A percentile compares a stretch with the other conserved stretches of the same genome.
phyloP scores from a whole-genome alignment of 208 protist species.

The Wallacemonas sp. region DNA sequence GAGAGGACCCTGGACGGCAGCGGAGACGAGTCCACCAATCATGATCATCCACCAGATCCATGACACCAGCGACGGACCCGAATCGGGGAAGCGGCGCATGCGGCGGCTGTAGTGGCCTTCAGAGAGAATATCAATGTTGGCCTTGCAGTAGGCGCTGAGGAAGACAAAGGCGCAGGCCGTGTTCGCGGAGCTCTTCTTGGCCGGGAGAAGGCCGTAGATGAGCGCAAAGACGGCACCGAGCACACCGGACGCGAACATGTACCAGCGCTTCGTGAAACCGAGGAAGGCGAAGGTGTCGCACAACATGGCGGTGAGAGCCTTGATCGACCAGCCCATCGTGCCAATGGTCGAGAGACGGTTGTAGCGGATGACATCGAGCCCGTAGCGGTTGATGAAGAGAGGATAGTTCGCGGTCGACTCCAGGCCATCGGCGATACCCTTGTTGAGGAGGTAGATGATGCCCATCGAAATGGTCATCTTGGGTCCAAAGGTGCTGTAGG shows the following conservation, averaged over 20 bases:
- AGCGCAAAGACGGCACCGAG: constrained; percentile 40
- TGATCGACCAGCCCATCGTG: constrained; percentile 65
- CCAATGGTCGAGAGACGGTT: constrained; percentile 45
- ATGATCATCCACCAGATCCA: constrained; percentile 73
- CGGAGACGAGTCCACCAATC: constrained; percentile 42
- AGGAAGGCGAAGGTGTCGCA: constrained; percentile 63
- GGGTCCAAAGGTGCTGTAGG: constrained; percentile 42
- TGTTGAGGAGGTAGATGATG: constrained; percentile 50
- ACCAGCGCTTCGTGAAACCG: constrained; percentile 80
- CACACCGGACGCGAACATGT: constrained; percentile 51
- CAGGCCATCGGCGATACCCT: constrained; percentile 58
- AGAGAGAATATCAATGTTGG: constrained; percentile 78
- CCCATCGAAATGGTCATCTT: constrained; percentile 38
- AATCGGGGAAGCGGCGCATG: constrained; percentile 46
- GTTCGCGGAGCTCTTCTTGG: constrained; percentile 33
- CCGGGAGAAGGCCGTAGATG: constrained; percentile 48
- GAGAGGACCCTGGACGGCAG: constrained; percentile 53
- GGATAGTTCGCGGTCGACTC: constrained; percentile 30
- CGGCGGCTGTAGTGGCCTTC: constrained; percentile 80
- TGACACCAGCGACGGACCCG: constrained; percentile 57
- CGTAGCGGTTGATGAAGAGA: constrained; percentile 56
- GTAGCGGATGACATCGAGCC: constrained; percentile 35
- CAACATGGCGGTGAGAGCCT: constrained; percentile 59
- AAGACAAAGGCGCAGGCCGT: constrained; percentile 50
- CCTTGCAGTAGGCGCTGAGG: constrained; percentile 52